phyloP scores from a whole-genome alignment of 2,329 filamentous ascomycete species.

The Leptographium lundbergii region DNA sequence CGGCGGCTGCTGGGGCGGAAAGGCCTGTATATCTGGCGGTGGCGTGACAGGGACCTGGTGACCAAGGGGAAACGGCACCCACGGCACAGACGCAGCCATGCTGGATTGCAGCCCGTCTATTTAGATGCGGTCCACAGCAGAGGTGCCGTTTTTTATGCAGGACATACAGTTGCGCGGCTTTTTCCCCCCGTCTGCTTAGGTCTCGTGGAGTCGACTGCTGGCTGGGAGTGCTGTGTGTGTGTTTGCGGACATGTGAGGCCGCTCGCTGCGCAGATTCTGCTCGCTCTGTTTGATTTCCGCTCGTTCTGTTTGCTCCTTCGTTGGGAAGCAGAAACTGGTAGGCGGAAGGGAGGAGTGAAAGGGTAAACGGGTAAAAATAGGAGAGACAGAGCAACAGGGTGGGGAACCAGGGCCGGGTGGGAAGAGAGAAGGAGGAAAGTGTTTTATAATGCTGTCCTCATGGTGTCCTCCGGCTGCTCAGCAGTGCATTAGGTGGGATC shows the following conservation, averaged over 20 bases:
- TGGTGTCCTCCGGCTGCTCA: background rate
- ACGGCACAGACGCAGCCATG: slow-evolving; percentile 17
- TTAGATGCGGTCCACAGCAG: background rate
- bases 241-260: background rate
- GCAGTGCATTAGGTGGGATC: slow-evolving; percentile 9
- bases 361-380: background rate
- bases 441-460: background rate
- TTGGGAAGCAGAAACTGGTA: background rate
- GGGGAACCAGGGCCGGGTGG: background rate
- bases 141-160: background rate
- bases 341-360: background rate
- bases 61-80: slow-evolving; percentile 17
- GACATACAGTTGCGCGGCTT: background rate
- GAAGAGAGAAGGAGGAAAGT: background rate
- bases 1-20: slow-evolving; percentile 12
- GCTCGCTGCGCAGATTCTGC: background rate
- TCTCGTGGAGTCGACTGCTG: background rate
- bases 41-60: slow-evolving; percentile 25
- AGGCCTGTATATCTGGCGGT: slow-evolving; percentile 24
- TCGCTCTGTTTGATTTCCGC: background rate
- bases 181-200: background rate
- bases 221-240: background rate
- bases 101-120: background rate
- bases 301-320: background rate
- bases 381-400: background rate